Base-by-base conservation (phyloP, 805 yeast genomes). In the Zygosaccharomyces pseudorouxii region DNA sequence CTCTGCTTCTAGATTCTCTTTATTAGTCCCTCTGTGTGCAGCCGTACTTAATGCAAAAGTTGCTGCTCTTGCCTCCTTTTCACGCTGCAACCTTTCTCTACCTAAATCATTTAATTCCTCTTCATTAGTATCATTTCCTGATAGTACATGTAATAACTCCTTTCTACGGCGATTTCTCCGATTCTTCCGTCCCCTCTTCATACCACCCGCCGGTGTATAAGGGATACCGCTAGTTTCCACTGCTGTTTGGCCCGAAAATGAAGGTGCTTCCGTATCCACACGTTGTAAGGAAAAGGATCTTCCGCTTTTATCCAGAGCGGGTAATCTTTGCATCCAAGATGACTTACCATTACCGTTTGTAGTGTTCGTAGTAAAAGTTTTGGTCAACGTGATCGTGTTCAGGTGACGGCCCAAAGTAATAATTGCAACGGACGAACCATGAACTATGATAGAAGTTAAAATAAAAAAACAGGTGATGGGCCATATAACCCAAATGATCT, bases 381-480 rank as follows among this genome's bases (percentile, higher is more conserved):
- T 86, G 1, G 97, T 86, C 58, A 92, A 80, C 1, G 96, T 88
- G 83, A 93, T 86, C 45, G 95, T 84, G 71, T 90, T 89, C 65
- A 92, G 76, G 49, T 92, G 85, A 60, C 83, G 86, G 42, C 99
- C 98, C 19, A 84, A 70, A 4, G 88, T 78, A 53, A 77, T 65
- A 25, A 65, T 87, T 4, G 93, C 93, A 22, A 88, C 89, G 0
- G 96, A 87, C 0, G 95, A 88, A 3, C 97, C 97, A 67, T 89
- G 97, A 19, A 89, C 92, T 16, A 86, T 71, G 57, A 89, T 87
- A 0, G 96, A 89, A 0, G 90, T 76, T 3, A 89, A 74, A 20
- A 89, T 85, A 54, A 89, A 71, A 60, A 89, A 89, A 30, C 89
- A 81, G 0, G 85, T 82, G 8, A 87, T 76, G 0, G 96, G 95